These are phyloP conservation scores for Zygotorulaspora florentina DNA, from an alignment of 805 yeast genomes.

Conservation along the genomic window DNA sequence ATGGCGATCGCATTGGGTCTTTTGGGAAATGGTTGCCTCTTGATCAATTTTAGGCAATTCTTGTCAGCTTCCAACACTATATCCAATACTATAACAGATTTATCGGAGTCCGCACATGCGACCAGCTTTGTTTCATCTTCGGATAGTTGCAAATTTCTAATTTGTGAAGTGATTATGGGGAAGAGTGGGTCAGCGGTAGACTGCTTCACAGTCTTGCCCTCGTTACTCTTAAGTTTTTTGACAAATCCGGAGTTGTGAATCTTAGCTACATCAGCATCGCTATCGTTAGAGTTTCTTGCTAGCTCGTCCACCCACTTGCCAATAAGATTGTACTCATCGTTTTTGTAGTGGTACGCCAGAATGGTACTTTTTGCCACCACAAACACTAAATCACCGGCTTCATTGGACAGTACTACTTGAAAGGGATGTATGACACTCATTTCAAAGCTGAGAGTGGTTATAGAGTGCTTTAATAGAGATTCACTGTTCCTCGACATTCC, in stretches of 20 bases:
- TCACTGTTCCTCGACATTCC: not conserved
- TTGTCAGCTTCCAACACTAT: conserved; percentile 27
- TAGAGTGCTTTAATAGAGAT: not conserved
- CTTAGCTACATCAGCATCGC: conserved; percentile 32
- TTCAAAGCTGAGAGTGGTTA: not conserved
- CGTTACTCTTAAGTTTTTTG: conserved; percentile 37
- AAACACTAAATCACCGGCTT: conserved; percentile 46
- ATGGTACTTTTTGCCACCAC: conserved; percentile 56
- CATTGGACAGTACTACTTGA: conserved; percentile 50
- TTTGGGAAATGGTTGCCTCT: conserved; percentile 79
- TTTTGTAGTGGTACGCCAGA: conserved; percentile 44
- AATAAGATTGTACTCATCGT: conserved; percentile 33
- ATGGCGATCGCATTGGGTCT: conserved; percentile 83
- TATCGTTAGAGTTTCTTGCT: conserved; percentile 38
- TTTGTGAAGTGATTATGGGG: conserved; percentile 60
- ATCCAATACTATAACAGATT: conserved; percentile 63
- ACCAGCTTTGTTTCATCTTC: conserved; percentile 52
- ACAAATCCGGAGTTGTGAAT: conserved; percentile 22
- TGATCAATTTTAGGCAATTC: conserved; percentile 47
- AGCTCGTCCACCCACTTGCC: conserved; percentile 63
- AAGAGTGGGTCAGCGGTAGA: conserved; percentile 62
- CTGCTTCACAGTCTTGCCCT: conserved; percentile 49
- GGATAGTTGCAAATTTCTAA: conserved; percentile 57
- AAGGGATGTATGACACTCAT: conserved; percentile 61
- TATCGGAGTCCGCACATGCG: conserved; percentile 78